A percentile compares a stretch with the other conserved stretches of the same genome.
phyloP scores from a whole-genome alignment of 768 basidiomycete genomes.

The Aureoboletus auriporus region DNA sequence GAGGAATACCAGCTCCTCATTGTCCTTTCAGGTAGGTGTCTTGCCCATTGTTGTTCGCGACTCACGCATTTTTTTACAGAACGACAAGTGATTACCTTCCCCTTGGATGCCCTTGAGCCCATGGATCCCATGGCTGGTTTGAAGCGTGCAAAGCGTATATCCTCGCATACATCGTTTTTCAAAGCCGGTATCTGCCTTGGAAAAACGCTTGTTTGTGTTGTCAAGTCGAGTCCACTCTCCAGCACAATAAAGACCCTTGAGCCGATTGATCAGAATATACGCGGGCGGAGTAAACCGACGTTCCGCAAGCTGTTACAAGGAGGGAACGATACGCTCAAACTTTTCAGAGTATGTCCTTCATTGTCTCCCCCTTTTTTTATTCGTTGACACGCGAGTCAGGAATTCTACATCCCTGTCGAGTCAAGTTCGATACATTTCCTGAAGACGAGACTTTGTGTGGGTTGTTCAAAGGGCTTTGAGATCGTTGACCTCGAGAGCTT shows the following conservation, averaged over 20 bases:
- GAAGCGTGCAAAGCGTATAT: constrained; percentile 92
- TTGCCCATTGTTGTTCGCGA: not conserved
- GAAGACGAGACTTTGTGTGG: constrained; percentile 95
- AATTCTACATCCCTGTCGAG: constrained; percentile 98
- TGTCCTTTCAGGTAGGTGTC: constrained; percentile 85
- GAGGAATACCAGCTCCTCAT: constrained; percentile 95
- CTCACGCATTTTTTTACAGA: constrained; percentile 43
- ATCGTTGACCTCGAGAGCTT: constrained; percentile 96
- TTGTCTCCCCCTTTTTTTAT: not conserved
- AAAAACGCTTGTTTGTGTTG: constrained; percentile 90
- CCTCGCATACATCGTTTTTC: constrained; percentile 96
- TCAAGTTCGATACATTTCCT: constrained; percentile 96
- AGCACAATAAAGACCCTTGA: constrained; percentile 98
- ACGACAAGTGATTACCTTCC: constrained; percentile 94
- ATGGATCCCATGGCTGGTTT: constrained; percentile 87
- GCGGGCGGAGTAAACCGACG: constrained; percentile 81
- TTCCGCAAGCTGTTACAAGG: constrained; percentile 93
- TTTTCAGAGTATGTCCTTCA: constrained; percentile 67
- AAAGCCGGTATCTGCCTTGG: constrained; percentile 93
- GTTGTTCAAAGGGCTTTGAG: constrained; percentile 96
- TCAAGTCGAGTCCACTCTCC: constrained; percentile 91
- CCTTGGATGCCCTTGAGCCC: constrained; percentile 86
- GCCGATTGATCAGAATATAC: constrained; percentile 85
- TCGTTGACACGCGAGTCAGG: constrained; percentile 42
- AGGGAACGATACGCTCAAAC: constrained; percentile 87